Base-by-base conservation (phyloP, 768 basidiomycete genomes). In the Rhodotorula paludigena region DNA sequence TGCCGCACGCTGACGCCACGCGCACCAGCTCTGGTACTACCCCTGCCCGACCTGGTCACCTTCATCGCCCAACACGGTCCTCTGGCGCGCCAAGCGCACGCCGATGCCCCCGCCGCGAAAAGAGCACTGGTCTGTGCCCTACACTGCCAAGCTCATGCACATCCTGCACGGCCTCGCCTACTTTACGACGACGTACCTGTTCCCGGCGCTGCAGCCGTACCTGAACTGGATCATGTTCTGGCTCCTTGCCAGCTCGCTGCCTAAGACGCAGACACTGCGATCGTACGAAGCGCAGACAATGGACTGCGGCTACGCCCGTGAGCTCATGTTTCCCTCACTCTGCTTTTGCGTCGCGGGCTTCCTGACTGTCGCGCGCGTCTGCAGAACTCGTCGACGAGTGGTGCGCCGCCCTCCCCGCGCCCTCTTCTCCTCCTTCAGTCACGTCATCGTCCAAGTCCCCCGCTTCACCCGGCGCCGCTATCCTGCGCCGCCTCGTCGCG, bases 351-450 rank as follows among this genome's bases (percentile, higher is more conserved):
- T 44, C 8, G 16, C 8, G 45, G 25, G 45, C 16, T 30, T 10
- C 12, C 42, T 23, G 41, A 41, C 56, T 12, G 6, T 57, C 32
- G 41, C 28, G 7, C 38, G n/a, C 38, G 38, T 15, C 14, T 33
- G 41, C 56, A 57, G 56, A 59, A 49, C 57, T 59, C 57, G 57
- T 49, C 47, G 21, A 59, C 57, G 57, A 59, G n/a, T 59, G 57
- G 57, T n/a, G 35, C 36, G 35, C 30, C 35, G 35, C 57, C 25
- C 35, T 59, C 35, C 57, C 57, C 45, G 21, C 45, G 6, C 57
- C 57, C n/a, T n/a, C n/a, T n/a, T n/a, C n/a, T n/a, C n/a, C n/a
- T n/a, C n/a, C n/a, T n/a, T n/a, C n/a, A n/a, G n/a, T n/a, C n/a
- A n/a, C n/a, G 23, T 28, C 57, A 6, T 36, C 57, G 23, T 16